Evolutionary conservation across 805 yeast species (phyloP).

Genomic region (Candida hungchunana): DNA sequence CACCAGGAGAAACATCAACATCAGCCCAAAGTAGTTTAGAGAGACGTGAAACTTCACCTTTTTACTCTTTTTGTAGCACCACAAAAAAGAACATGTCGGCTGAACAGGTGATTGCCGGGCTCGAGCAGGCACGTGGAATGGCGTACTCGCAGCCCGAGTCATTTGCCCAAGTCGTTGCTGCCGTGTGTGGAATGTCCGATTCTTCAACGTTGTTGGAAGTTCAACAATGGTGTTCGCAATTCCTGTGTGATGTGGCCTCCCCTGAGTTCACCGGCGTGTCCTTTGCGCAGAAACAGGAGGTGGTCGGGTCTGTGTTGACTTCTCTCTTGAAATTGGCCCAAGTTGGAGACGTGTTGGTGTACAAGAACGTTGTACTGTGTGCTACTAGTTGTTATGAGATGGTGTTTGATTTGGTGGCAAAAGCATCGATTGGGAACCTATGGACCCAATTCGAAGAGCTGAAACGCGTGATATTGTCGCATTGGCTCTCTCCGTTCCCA

Average conservation of each 20-base stretch:
- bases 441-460: constrained; percentile 58
- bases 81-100: too few species aligned
- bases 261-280: constrained; percentile 11
- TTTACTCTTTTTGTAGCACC: too few species aligned
- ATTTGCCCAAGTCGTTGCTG: constrained; percentile 15
- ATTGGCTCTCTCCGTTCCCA: constrained; percentile 59
- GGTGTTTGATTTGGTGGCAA: constrained; percentile 41
- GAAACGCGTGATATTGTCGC: constrained; percentile 53
- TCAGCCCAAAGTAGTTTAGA: too few species aligned
- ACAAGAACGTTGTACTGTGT: constrained; percentile 37
- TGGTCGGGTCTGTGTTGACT: constrained; percentile 10
- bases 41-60: too few species aligned
- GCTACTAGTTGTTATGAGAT: constrained; percentile 42
- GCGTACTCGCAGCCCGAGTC: constrained; percentile 13
- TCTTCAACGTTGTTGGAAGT: constrained; percentile 14
- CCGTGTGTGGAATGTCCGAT: constrained; percentile 15
- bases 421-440: constrained; percentile 32
- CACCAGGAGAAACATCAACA: too few species aligned
- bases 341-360: constrained; percentile 28
- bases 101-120: constrained; percentile 9
- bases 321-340: constrained; percentile 12
- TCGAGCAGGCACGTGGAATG: constrained; percentile 18
- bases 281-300: constrained; percentile 19
- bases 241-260: constrained; percentile 20
- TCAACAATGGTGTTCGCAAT: constrained; percentile 26